These are phyloP conservation scores for Phytophthora citrophthora DNA, from an alignment of 352 stramenopile species.

Conservation along the genomic window DNA sequence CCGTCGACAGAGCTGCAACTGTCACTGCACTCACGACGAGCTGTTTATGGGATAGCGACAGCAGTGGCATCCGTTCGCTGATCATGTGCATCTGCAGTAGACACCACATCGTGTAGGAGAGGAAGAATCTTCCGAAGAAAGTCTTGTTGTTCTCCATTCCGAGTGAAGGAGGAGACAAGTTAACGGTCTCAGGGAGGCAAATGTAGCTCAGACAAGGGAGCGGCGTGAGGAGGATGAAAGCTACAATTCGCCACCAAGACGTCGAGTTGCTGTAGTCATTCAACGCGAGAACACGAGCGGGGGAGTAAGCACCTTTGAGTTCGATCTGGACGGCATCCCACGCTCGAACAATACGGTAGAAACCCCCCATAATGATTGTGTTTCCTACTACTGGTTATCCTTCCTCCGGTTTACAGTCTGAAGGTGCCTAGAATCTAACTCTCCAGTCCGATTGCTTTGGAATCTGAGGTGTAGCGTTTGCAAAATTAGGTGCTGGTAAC, in stretches of 20 bases:
- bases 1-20: slow-evolving; percentile 1
- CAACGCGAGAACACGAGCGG: neutral
- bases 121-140: slow-evolving; percentile 29
- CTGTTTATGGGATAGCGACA: slow-evolving; percentile 15
- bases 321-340: slow-evolving; percentile 12
- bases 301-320: slow-evolving; percentile 11
- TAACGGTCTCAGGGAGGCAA: slow-evolving; percentile 13
- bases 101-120: slow-evolving; percentile 29
- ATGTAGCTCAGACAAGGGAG: slow-evolving; percentile 16
- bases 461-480: no score
- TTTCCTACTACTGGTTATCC: no score
- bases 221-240: slow-evolving; percentile 7
- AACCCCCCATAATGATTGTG: no score
- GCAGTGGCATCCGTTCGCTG: slow-evolving; percentile 11
- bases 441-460: no score
- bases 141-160: slow-evolving; percentile 20
- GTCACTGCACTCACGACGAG: slow-evolving; percentile 11
- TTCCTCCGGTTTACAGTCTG: no score
- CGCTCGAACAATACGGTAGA: no score
- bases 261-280: slow-evolving; percentile 8
- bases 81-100: slow-evolving; percentile 23
- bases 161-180: slow-evolving; percentile 5
- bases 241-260: slow-evolving; percentile 6
- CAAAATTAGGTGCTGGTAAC: no score
- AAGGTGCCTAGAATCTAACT: no score